These are phyloP conservation scores for Hyaloscypha bicolor DNA, from an alignment of 495 filamentous ascomycete species.

Conservation along the genomic window DNA sequence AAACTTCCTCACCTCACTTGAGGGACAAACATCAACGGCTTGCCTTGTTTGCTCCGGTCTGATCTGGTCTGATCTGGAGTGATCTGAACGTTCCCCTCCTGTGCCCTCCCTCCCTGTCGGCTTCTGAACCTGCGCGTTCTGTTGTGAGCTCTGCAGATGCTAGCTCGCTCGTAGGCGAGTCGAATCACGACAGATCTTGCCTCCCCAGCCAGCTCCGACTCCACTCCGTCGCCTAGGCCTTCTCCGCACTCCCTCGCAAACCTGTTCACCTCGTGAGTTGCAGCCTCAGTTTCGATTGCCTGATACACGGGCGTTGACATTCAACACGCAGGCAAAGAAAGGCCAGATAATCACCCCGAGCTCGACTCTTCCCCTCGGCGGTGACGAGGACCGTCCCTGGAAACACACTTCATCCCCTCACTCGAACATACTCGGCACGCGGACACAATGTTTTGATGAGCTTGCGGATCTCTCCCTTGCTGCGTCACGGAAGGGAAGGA, in stretches of 20 bases:
- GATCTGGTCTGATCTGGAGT: no score
- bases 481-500: not conserved
- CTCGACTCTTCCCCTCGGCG: conserved; percentile 1
- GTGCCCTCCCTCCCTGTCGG: no score
- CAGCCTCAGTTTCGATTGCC: conserved; percentile 18
- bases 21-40: not conserved
- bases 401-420: conserved; percentile 1
- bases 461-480: not conserved
- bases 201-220: conserved; percentile 18
- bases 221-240: conserved; percentile 19
- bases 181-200: not conserved
- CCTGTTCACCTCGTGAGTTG: conserved; percentile 15
- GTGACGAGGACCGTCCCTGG: conserved; percentile 11
- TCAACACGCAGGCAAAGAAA: not conserved
- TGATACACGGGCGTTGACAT: not conserved
- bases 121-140: not conserved
- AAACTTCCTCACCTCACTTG: not conserved
- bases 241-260: not conserved
- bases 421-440: conserved; percentile 5
- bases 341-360: conserved; percentile 11
- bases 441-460: conserved; percentile 4
- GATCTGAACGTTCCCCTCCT: no score
- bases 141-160: not conserved
- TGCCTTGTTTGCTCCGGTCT: not conserved
- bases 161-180: not conserved